Percentiles rank a stretch among this genome's conserved stretches.
These are phyloP conservation scores for Yamadazyma trypodendri DNA, from an alignment of 1,139 yeast genomes.

Conservation along the genomic window DNA sequence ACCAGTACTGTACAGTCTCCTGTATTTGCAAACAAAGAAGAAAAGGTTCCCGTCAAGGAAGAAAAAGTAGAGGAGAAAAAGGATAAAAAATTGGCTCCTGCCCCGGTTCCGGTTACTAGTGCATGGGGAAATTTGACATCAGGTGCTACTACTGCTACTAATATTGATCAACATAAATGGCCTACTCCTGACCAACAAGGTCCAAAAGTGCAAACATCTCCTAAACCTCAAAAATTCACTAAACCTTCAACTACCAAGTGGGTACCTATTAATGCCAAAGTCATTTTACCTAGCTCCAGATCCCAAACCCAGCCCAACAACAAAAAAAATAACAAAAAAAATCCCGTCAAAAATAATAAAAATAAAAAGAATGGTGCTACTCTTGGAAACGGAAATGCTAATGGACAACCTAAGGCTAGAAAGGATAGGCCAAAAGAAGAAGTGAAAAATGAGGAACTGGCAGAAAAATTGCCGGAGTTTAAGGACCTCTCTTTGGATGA, in stretches of 20 bases:
- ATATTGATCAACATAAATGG: constrained; percentile 54
- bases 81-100: constrained; percentile 58
- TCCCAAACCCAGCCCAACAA: constrained; percentile 5
- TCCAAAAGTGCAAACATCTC: constrained; percentile 17
- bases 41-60: constrained; percentile 4
- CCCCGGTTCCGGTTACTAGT: constrained; percentile 70
- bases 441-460: constrained; percentile 6
- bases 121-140: constrained; percentile 58
- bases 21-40: constrained; percentile 13
- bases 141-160: constrained; percentile 23
- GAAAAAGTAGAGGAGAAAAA: constrained; percentile 14
- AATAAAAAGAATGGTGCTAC: constrained; percentile 18
- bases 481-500: constrained; percentile 4
- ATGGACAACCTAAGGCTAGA: constrained; percentile 7
- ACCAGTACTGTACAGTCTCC: constrained; percentile 10
- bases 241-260: constrained; percentile 75
- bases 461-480: constrained; percentile 9
- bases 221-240: constrained; percentile 46
- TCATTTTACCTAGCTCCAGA: constrained; percentile 42
- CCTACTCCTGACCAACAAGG: constrained; percentile 51
- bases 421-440: constrained; percentile 4
- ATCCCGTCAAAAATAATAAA: constrained; percentile 36
- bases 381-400: background rate
- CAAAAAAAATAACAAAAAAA: constrained; percentile 21
- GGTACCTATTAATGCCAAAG: constrained; percentile 83